Percentiles rank a stretch among this genome's conserved stretches.
Conservation (phyloP, 2,329 filamentous ascomycete genomes). For the Trichoderma asperellum region DNA sequence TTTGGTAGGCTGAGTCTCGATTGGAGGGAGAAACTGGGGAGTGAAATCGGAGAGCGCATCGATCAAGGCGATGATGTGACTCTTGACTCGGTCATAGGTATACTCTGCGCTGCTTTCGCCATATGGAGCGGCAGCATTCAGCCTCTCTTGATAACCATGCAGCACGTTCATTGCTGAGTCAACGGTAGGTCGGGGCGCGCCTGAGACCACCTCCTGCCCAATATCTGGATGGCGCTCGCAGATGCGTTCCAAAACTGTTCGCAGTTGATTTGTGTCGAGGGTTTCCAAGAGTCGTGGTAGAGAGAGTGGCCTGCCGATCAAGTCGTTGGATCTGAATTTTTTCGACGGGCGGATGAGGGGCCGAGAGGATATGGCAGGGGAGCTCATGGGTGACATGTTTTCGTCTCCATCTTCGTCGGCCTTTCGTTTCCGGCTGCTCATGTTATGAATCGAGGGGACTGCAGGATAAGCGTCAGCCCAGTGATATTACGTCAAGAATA, state of each 20-base stretch:
- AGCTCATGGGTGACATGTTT: constrained; percentile 84
- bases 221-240: constrained; percentile 89
- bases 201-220: constrained; percentile 78
- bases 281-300: constrained; percentile 86
- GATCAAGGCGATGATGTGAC: constrained; percentile 76
- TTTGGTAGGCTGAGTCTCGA: constrained; percentile 79
- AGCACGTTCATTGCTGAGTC: constrained; percentile 79
- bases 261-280: constrained; percentile 80
- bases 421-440: constrained; percentile 78
- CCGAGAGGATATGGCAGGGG: constrained; percentile 73
- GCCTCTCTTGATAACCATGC: constrained; percentile 75
- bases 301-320: constrained; percentile 60
- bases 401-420: constrained; percentile 80
- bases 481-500: neutral
- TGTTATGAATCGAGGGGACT: constrained; percentile 56
- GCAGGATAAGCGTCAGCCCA: constrained; percentile 17
- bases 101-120: constrained; percentile 88
- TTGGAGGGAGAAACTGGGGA: constrained; percentile 90
- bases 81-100: constrained; percentile 89
- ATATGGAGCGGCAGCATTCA: constrained; percentile 83
- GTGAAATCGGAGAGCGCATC: constrained; percentile 94
- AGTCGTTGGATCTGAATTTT: constrained; percentile 65
- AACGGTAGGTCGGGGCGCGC: constrained; percentile 86
- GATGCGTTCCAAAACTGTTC: constrained; percentile 84
- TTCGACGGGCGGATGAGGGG: constrained; percentile 69